A percentile compares a stretch with the other conserved stretches of the same genome.
Evolutionary conservation across 148 eudicot genomes (phyloP).

Genomic region (Nepenthes mirabilis): DNA sequence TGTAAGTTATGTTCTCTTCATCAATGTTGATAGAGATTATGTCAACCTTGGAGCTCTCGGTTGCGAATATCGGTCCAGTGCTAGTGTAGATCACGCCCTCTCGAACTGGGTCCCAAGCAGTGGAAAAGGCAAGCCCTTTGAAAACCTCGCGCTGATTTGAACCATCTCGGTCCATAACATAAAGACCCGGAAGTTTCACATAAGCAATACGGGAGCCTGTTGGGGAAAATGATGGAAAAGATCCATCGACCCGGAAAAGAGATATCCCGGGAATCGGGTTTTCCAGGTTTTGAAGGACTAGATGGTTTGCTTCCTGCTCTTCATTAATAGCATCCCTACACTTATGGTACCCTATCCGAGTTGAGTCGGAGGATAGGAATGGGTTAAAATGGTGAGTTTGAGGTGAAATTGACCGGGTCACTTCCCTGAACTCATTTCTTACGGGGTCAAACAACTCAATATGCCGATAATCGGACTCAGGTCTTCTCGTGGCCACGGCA

Average conservation of each 20-base stretch:
- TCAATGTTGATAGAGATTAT: conserved; percentile 48
- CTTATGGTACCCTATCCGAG: conserved; percentile 61
- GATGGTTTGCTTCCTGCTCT: conserved; percentile 1
- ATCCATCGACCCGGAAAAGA: conserved; percentile 60
- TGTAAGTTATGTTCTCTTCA: conserved; percentile 20
- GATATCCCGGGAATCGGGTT: conserved; percentile 34
- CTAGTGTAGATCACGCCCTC: conserved; percentile 74
- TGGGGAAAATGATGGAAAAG: conserved; percentile 77
- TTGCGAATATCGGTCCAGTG: conserved; percentile 55
- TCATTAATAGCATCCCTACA: conserved; percentile 43
- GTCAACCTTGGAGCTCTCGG: conserved; percentile 55
- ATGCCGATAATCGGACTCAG: conserved; percentile 55
- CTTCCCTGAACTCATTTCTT: conserved; percentile 25
- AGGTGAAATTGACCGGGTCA: conserved; percentile 49
- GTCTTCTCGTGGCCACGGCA: conserved; percentile 65
- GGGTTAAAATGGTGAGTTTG: conserved; percentile 60
- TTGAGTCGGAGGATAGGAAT: conserved; percentile 49
- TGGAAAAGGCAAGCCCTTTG: conserved; percentile 32
- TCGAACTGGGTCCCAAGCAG: conserved; percentile 64
- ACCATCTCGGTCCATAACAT: conserved; percentile 54
- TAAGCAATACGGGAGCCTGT: conserved; percentile 59
- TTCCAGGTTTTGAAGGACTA: conserved; percentile 52
- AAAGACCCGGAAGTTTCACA: conserved; percentile 37
- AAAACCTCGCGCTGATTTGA: conserved; percentile 36
- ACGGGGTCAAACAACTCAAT: conserved; percentile 58